Base-by-base conservation (phyloP, 768 basidiomycete genomes). In the Dentipellis sp. region DNA sequence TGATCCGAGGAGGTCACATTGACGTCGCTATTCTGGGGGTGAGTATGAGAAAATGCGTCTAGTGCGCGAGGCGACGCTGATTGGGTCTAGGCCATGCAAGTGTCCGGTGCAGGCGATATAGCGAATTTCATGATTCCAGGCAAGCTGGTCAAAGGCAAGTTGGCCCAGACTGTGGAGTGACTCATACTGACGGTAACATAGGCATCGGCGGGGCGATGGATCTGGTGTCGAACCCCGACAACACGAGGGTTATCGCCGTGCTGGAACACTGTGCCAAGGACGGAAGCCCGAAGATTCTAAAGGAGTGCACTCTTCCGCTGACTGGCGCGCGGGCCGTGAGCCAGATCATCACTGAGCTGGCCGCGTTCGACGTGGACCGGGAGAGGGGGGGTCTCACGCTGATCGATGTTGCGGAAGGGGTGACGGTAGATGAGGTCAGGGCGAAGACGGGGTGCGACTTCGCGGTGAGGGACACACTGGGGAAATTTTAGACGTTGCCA, bases 91-190 rank as follows among this genome's bases (percentile, higher is more conserved):
- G 92, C 92, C 10, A 91, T 97, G 91, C 85, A 97, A 77, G 94
- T 97, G 50, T 93, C 92, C 1, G 84, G 89, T 61, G 83, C 82
- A 1, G 94, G 91, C 40, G 94, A 97, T 68, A 88, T 97, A 60
- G 94, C 94, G 56, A 97, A 97, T 75, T 97, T 92, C 68, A 97
- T 97, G 94, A 94, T 97, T 65, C 94, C 94, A 2, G 91, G 93
- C 12, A 95, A 97, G 74, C 79, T 93, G 68, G 78, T 92, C 36
- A 91, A 89, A 76, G 87, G 86, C 79, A 61, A 10, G 23, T 42
- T 3, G 10, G 39, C 40, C 21, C 48, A 29, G 37, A 6, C 8
- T 39, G 34, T 21, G 50, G 23, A 29, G 29, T 29, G 29, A 29
- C 29, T 29, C 29, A 21, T 50, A 7, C 21, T n/a, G 19, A 34